Percentiles rank a stretch among this genome's conserved stretches.
Conservation (phyloP, 257 asterid genomes). For the Scutellaria galericulata region DNA sequence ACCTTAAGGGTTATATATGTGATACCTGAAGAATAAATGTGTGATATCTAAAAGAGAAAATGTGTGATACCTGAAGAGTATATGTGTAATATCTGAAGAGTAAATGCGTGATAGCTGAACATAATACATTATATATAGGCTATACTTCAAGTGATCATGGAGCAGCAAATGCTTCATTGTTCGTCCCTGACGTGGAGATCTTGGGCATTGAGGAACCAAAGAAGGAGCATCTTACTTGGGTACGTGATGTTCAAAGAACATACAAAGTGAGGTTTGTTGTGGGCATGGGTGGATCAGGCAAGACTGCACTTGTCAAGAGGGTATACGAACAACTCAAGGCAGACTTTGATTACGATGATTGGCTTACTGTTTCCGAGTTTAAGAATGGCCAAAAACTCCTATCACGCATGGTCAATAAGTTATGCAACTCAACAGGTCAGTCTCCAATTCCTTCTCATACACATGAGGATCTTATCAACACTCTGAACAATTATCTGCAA, state of each 20-base stretch:
- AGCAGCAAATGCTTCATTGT: not conserved
- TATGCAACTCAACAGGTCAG: not conserved
- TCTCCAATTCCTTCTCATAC: not conserved
- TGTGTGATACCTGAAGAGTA: too few species aligned
- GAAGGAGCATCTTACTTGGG: slow-evolving; percentile 6
- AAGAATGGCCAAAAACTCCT: not conserved
- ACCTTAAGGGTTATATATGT: too few species aligned
- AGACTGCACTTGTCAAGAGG: slow-evolving; percentile 29
- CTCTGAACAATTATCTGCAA: not conserved
- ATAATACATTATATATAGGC: too few species aligned
- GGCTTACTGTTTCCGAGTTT: slow-evolving; percentile 24
- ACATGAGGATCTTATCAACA: not conserved
- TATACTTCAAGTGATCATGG: too few species aligned
- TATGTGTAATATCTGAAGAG: too few species aligned
- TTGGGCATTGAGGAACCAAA: slow-evolving; percentile 29
- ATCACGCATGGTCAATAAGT: not conserved
- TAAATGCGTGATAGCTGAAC: too few species aligned
- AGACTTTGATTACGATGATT: slow-evolving; percentile 34
- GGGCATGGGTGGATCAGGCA: slow-evolving; percentile 40
- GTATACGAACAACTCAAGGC: slow-evolving; percentile 27
- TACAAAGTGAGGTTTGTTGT: slow-evolving; percentile 23
- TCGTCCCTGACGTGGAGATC: slow-evolving; percentile 21
- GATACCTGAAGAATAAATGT: too few species aligned
- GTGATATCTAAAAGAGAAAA: too few species aligned
- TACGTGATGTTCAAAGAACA: not conserved